These are phyloP conservation scores for Talaromyces atroroseus DNA, from an alignment of 2,329 filamentous ascomycete genomes.

Conservation along the genomic window DNA sequence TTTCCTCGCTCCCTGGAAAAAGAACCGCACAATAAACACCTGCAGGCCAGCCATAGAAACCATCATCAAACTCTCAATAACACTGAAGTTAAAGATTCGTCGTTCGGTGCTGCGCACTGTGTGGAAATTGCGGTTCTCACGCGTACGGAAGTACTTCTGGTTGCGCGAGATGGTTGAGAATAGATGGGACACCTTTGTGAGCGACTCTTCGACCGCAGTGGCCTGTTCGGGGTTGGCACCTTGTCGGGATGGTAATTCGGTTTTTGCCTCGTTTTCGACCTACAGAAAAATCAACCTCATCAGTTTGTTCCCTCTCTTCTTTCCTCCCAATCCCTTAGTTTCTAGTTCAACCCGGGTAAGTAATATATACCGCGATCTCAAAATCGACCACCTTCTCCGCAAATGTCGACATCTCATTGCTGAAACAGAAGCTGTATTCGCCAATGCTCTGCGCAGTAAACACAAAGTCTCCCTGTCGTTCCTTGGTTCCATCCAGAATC, in stretches of 20 bases:
- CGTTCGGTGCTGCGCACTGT: constrained; percentile 94
- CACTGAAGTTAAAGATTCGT: constrained; percentile 93
- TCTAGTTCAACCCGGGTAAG: background rate
- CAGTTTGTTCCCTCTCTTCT: background rate
- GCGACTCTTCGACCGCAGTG: constrained; percentile 79
- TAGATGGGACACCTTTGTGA: constrained; percentile 90
- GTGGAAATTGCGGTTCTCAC: constrained; percentile 98
- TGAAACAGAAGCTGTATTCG: constrained; percentile 97
- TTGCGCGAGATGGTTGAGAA: constrained; percentile 91
- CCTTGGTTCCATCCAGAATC: constrained; percentile 81
- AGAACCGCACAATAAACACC: constrained; percentile 96
- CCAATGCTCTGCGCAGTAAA: constrained; percentile 85
- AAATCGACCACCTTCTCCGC: constrained; percentile 97
- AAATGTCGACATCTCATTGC: constrained; percentile 97
- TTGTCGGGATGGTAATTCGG: constrained; percentile 80
- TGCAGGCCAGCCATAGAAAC: constrained; percentile 92
- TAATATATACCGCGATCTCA: constrained; percentile 73
- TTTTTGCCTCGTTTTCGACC: constrained; percentile 85
- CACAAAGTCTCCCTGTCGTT: constrained; percentile 93
- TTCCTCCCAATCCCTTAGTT: background rate
- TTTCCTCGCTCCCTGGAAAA: constrained; percentile 85
- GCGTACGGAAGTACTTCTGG: constrained; percentile 98
- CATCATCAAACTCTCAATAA: constrained; percentile 88
- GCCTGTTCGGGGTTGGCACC: constrained; percentile 87
- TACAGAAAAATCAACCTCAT: constrained; percentile 32